Evolutionary conservation across 805 yeast genomes (phyloP), one percentile per base, ranked within the genome.

Genomic region (Yamadazyma paraphyllophila): DNA sequence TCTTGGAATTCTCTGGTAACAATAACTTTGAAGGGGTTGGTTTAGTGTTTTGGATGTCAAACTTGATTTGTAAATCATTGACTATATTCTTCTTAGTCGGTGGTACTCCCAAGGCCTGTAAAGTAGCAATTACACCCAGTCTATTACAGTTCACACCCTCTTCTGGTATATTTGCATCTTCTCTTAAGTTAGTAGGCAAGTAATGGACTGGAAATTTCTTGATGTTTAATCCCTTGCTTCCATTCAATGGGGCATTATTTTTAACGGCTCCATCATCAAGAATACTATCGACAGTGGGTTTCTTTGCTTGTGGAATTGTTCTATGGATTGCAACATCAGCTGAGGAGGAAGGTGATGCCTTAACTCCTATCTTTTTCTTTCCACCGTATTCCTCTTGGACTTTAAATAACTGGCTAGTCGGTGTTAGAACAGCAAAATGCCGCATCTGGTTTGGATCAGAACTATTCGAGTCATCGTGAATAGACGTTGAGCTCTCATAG

Each of bases 401-500:
- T 32, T 31, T 31, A 16, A 24, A 17, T 8, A 26, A 4, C 16
- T 32, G 35, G 13, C 31, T 39, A 2, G 29, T 11, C 8, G 41
- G 34, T 7, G 41, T 30, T n/a, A 36, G 24, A 13, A 45, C 36
- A 15, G 49, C 41, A 16, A 51, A 51, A 37, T 51, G 54, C 35
- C 54, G 51, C 38, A 48, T 48, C 13, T 14, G 15, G 13, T 40
- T 58, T 4, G 47, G 41, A 31, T 45, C 62, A 6, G 41, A 7
- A 15, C 17, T 60, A 36, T 51, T 61, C 7, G 54, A 48, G 12
- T 59, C 60, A 35, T 66, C 70, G 2, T 66, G 61, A 9, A 59
- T 59, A 10, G 66, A 64, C 4, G 71, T 66, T 5, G 69, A 57
- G 11, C 58, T 62, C 35, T 62, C 66, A 48, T 56, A 69, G 38